Evolutionary conservation across 768 basidiomycete species (phyloP), one percentile per base, ranked within the genome.

Genomic region (Lyophyllum shimeji): DNA sequence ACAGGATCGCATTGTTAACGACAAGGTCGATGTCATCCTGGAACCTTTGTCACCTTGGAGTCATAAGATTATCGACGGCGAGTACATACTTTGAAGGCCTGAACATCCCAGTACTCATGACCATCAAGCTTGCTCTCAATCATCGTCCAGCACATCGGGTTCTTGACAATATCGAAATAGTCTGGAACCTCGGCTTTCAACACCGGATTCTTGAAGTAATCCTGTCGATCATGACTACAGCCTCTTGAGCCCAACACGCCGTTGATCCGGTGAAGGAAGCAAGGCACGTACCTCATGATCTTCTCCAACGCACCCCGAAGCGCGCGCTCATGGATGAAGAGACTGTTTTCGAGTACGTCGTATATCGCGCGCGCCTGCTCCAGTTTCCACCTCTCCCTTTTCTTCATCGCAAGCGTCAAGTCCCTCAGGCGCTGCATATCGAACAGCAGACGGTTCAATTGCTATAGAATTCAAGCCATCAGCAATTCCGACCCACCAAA

Each of bases 21-120:
- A 98, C 93, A 15, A 98, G 82, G 31, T 82, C 71, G n/a, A 95
- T 74, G 66, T 99, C 96, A 49, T 82, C 76, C 92, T 94, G 45
- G 54, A 37, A 12, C 7, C n/a, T n/a, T n/a, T n/a, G n/a, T n/a
- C n/a, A n/a, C n/a, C n/a, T n/a, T n/a, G n/a, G n/a, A n/a, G n/a
- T n/a, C n/a, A n/a, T n/a, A n/a, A n/a, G n/a, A n/a, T n/a, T n/a
- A n/a, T n/a, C n/a, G n/a, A n/a, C n/a, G n/a, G n/a, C n/a, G n/a
- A n/a, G n/a, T n/a, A 1, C 72, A 15, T 60, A 85, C 92, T 70
- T 85, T 83, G 74, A 98, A 95, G 3, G 80, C 69, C 29, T 85
- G 76, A 0, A 90, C 69, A 65, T 91, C 85, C 77, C 86, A 85
- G 69, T 98, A 98, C 65, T 89, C 83, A 56, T 92, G 87, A 33